A percentile compares a stretch with the other conserved stretches of the same genome.
Conservation (phyloP, 345 rosid genomes). For the Brassica rapa region DNA sequence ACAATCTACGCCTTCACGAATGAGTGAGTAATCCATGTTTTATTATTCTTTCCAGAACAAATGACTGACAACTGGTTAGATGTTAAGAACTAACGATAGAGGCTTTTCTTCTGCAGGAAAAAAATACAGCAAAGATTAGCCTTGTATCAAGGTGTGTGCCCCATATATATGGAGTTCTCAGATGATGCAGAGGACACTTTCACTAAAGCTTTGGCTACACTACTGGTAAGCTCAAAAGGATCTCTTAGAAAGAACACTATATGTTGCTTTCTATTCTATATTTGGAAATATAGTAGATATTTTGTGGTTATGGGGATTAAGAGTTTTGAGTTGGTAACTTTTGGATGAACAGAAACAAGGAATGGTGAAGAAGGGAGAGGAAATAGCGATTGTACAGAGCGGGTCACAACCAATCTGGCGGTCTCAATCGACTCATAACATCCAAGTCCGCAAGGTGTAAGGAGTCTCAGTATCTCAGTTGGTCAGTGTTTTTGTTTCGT, state of each 20-base stretch:
- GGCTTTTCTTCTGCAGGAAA: constrained; percentile 56
- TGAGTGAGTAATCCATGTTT: constrained; percentile 55
- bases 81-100: constrained; percentile 20
- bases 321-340: constrained; percentile 9
- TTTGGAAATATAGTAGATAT: background rate
- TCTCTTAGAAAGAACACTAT: background rate
- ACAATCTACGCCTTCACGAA: constrained; percentile 72
- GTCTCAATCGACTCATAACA: constrained; percentile 91
- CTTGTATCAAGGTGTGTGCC: constrained; percentile 93
- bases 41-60: background rate
- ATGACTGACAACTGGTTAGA: constrained; percentile 15
- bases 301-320: background rate
- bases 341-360: constrained; percentile 74
- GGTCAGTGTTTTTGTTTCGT: constrained; percentile 1
- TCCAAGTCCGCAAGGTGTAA: constrained; percentile 90
- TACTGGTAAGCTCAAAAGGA: constrained; percentile 53
- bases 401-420: constrained; percentile 97
- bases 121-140: constrained; percentile 87
- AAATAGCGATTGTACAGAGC: constrained; percentile 90
- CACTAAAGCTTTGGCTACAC: constrained; percentile 64
- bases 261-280: background rate
- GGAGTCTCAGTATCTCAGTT: background rate
- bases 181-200: constrained; percentile 95
- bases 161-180: constrained; percentile 82
- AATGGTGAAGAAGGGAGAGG: constrained; percentile 94